Evolutionary conservation across 208 protist species (phyloP).

Genomic region (Acanthamoeba royreba): DNA sequence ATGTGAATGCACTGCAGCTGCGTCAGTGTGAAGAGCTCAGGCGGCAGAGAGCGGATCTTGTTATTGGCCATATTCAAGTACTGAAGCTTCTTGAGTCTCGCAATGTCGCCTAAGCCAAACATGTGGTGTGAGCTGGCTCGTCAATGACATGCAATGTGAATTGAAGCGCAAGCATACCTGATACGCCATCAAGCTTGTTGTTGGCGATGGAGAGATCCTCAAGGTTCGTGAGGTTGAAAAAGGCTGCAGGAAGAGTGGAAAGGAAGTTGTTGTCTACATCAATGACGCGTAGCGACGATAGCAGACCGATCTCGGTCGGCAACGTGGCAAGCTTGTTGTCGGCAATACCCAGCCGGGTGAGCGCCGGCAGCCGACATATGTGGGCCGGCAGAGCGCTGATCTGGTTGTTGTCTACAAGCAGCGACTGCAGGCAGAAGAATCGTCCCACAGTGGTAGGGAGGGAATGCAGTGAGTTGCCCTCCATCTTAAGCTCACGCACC

Average conservation of each 20-base stretch:
- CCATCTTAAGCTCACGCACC: not conserved
- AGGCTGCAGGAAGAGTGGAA: not conserved
- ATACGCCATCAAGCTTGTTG: not conserved
- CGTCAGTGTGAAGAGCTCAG: not conserved
- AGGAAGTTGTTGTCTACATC: slow-evolving; percentile 27
- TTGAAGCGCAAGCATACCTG: not conserved
- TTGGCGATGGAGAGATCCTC: slow-evolving; percentile 26
- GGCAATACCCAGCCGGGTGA: not conserved
- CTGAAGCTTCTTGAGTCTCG: not conserved
- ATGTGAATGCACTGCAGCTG: not conserved
- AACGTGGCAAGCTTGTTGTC: slow-evolving; percentile 12
- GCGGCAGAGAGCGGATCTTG: not conserved
- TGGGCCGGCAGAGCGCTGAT: not conserved
- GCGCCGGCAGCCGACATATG: not conserved
- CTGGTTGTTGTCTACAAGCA: not conserved
- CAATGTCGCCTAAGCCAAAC: not conserved
- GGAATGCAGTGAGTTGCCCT: not conserved
- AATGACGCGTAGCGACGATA: not conserved
- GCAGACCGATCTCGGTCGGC: not conserved
- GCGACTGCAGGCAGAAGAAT: not conserved
- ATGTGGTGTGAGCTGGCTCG: too few species aligned
- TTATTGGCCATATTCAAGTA: slow-evolving; percentile 6
- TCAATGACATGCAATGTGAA: not conserved
- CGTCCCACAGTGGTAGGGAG: not conserved
- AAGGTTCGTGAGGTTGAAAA: not conserved